Percentiles rank a stretch among this genome's conserved stretches.
Conservation (phyloP, 352 stramenopile species). For the Phytopythium boreale region DNA sequence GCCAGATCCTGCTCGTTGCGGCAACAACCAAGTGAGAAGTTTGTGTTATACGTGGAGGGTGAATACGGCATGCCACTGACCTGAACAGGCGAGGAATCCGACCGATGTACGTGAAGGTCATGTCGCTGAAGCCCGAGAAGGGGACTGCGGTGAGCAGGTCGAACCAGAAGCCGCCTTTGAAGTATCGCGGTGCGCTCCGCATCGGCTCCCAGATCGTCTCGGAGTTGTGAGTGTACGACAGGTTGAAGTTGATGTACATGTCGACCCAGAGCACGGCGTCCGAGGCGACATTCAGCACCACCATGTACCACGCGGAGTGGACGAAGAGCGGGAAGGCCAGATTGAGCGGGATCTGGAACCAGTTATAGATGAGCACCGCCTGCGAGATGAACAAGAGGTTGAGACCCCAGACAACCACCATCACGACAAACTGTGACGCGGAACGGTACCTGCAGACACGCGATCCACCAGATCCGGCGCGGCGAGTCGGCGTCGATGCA, state of each 20-base stretch:
- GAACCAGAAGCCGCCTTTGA: slow-evolving; percentile 15
- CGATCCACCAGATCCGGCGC: slow-evolving; percentile 16
- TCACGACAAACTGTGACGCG: neutral
- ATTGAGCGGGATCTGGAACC: slow-evolving; percentile 35
- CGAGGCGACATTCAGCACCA: slow-evolving; percentile 15
- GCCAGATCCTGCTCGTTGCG: slow-evolving; percentile 22
- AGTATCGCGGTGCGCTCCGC: slow-evolving; percentile 25
- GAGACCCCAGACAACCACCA: slow-evolving; percentile 15
- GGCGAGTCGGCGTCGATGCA: slow-evolving; percentile 12
- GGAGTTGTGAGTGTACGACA: slow-evolving; percentile 20
- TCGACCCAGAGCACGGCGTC: slow-evolving; percentile 41
- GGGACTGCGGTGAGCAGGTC: slow-evolving; percentile 39
- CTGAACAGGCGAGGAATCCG: slow-evolving; percentile 16
- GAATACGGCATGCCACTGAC: slow-evolving; percentile 6
- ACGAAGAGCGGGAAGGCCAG: slow-evolving; percentile 35
- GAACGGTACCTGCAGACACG: slow-evolving; percentile 13
- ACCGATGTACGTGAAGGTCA: slow-evolving; percentile 10
- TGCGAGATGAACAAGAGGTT: slow-evolving; percentile 33
- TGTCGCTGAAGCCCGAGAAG: slow-evolving; percentile 22
- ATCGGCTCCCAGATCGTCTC: slow-evolving; percentile 26
- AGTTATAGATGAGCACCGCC: slow-evolving; percentile 33
- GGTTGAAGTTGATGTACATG: slow-evolving; percentile 44
- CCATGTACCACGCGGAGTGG: slow-evolving; percentile 18
- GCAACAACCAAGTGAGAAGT: neutral
- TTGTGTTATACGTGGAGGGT: neutral